These are phyloP conservation scores for Aspergillus piperis DNA, from an alignment of 2,329 filamentous ascomycete genomes.

Conservation along the genomic window DNA sequence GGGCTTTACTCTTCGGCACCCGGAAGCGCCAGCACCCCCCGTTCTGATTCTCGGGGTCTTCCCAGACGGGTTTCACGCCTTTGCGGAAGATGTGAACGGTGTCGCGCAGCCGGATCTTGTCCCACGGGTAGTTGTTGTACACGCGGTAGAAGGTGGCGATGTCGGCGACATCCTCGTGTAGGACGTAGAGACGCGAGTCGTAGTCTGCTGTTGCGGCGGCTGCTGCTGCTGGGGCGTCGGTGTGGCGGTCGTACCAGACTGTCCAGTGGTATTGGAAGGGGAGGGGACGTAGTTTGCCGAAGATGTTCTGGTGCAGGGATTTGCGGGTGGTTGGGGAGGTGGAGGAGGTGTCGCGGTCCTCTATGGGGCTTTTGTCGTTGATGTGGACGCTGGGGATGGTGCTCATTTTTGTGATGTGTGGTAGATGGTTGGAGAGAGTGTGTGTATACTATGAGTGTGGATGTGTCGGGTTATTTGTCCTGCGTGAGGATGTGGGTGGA, in stretches of 20 bases:
- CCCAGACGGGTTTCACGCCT: conserved; percentile 76
- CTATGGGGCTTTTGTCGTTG: conserved; percentile 23
- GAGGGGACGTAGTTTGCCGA: conserved; percentile 48
- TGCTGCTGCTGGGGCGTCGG: conserved; percentile 18
- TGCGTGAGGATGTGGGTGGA: neutral
- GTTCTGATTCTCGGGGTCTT: conserved; percentile 80
- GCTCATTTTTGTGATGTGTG: conserved; percentile 19
- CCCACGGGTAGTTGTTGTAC: conserved; percentile 77
- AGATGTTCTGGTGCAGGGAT: conserved; percentile 45
- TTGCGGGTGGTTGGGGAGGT: conserved; percentile 30
- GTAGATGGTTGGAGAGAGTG: neutral
- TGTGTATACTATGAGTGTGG: neutral
- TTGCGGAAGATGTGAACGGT: conserved; percentile 78
- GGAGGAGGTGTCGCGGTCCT: conserved; percentile 15
- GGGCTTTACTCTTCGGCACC: conserved; percentile 71
- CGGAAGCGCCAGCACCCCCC: conserved; percentile 94
- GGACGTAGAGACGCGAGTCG: conserved; percentile 37
- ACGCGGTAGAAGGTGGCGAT: conserved; percentile 69
- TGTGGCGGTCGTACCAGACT: conserved; percentile 50
- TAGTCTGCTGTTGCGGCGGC: conserved; percentile 21
- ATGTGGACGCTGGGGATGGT: conserved; percentile 22
- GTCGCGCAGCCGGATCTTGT: conserved; percentile 74
- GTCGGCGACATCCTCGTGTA: conserved; percentile 45
- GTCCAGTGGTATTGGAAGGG: conserved; percentile 52
- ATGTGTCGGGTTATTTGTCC: neutral